Conservation (phyloP, 805 yeast genomes). For the Candida verbasci region DNA sequence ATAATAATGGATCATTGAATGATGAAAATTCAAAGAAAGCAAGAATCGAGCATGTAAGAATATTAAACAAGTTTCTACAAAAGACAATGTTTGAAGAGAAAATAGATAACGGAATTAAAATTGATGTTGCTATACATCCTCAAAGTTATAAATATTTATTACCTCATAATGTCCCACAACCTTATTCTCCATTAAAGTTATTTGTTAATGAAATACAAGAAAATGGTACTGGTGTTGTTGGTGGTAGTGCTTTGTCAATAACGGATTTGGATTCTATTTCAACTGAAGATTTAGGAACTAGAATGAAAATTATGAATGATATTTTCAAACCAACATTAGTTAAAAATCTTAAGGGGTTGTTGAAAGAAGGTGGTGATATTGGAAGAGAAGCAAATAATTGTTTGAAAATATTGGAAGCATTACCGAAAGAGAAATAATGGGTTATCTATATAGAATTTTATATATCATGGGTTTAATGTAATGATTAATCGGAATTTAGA, state of each 20-base stretch:
- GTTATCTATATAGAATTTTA: not conserved
- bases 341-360: conserved; percentile 45
- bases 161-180: conserved; percentile 50
- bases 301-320: conserved; percentile 51
- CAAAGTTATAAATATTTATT: conserved; percentile 49
- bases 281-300: conserved; percentile 58
- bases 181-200: conserved; percentile 60
- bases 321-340: conserved; percentile 46
- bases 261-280: conserved; percentile 41
- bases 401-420: conserved; percentile 10
- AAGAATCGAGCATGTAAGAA: conserved; percentile 37
- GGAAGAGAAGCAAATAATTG: conserved; percentile 47
- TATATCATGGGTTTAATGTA: not conserved
- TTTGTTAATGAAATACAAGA: conserved; percentile 39
- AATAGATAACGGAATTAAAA: not conserved
- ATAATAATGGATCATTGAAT: conserved; percentile 26
- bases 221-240: conserved; percentile 2
- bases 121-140: conserved; percentile 34
- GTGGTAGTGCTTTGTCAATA: conserved; percentile 22
- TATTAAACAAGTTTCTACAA: conserved; percentile 40
- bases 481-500: too few species aligned
- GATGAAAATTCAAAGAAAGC: conserved; percentile 33
- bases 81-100: conserved; percentile 33
- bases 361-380: conserved; percentile 70
- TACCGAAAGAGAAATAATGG: not conserved